Conservation (phyloP, 2,329 filamentous ascomycete species). For the Fusarium armeniacum region DNA sequence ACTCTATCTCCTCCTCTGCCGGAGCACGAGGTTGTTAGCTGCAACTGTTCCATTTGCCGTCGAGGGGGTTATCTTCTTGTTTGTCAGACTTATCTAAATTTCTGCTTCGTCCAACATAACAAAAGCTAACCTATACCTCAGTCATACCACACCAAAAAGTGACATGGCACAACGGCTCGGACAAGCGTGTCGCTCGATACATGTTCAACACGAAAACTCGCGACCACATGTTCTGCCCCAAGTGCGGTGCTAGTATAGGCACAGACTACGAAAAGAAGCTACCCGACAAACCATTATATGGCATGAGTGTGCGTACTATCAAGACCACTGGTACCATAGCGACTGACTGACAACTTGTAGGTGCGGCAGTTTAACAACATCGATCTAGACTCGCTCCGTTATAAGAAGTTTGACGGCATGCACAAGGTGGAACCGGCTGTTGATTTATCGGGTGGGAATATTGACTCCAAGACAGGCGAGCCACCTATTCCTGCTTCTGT, state of each 20-base stretch:
- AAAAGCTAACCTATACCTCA: slow-evolving; percentile 33
- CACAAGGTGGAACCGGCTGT: slow-evolving; percentile 52
- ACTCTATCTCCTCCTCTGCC: slow-evolving; percentile 64
- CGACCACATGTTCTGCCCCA: slow-evolving; percentile 64
- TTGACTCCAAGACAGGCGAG: slow-evolving; percentile 25
- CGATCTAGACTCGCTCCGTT: slow-evolving; percentile 57
- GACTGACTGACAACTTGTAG: slow-evolving; percentile 47
- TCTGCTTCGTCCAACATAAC: fast-evolving
- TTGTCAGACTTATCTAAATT: slow-evolving; percentile 50
- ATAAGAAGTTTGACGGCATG: slow-evolving; percentile 56
- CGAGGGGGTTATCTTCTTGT: slow-evolving; percentile 67
- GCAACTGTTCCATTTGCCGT: slow-evolving; percentile 68
- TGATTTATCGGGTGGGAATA: slow-evolving; percentile 56
- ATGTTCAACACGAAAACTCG: slow-evolving; percentile 63
- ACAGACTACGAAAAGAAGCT: slow-evolving; percentile 59
- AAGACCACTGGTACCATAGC: background rate
- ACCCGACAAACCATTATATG: slow-evolving; percentile 52
- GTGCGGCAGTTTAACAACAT: slow-evolving; percentile 59
- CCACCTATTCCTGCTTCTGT: background rate
- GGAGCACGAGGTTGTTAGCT: slow-evolving; percentile 61
- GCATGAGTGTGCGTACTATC: slow-evolving; percentile 58
- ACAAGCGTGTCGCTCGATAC: slow-evolving; percentile 45
- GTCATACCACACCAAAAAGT: slow-evolving; percentile 59
- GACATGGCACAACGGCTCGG: slow-evolving; percentile 59
- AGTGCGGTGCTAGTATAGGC: slow-evolving; percentile 62